Base-by-base conservation (phyloP, 108 stramenopile genomes). In the Parietichytrium sp. region DNA sequence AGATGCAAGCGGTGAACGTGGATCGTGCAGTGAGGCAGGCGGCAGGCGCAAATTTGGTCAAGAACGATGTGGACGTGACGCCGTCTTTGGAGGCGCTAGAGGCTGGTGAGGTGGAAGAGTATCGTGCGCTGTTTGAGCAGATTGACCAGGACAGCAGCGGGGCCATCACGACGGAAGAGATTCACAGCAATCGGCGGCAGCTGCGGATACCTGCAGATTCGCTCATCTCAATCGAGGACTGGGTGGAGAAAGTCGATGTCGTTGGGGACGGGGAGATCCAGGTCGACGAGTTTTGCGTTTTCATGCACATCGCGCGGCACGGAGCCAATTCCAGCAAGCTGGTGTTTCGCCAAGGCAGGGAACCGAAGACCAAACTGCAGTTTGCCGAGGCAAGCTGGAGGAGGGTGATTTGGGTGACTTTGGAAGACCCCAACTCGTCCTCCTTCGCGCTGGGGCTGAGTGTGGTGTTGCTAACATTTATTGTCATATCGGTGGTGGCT, bases 261-360 rank as follows among this genome's bases (percentile, higher is more conserved):
- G 42, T 13, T n/a, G 38, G 61, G 23, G 61, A 72, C 45, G 61
- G 61, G 0, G 61, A 72, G 20, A 72, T 72, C 20, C 61, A 72
- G 20, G 42, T 45, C 10, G 20, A 36, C 6, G 61, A 72, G 3
- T 72, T 72, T 20, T 16, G 36, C 0, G 61, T 27, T 42, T 72
- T 72, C 2, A 72, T 72, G 61, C 61, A 72, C 20, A 16, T 72
- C 20, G 61, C 61, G 61, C 61, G 20, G 10, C 61, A 72, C 10
- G 42, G 20, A 10, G 61, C 38, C 10, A 33, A 8, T 15, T 25
- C 45, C 33, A 42, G 45, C 0, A 45, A 72, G 20, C 23, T 72
- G 0, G 8, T 10, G n/a, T 72, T 72, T 38, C 61, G 13, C 42
- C 18, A 45, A 27, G 20, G 20, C 25, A 6, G 10, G 10, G 61